Base-by-base conservation (phyloP, 805 yeast species). In the Saccharomycopsis malanga region DNA sequence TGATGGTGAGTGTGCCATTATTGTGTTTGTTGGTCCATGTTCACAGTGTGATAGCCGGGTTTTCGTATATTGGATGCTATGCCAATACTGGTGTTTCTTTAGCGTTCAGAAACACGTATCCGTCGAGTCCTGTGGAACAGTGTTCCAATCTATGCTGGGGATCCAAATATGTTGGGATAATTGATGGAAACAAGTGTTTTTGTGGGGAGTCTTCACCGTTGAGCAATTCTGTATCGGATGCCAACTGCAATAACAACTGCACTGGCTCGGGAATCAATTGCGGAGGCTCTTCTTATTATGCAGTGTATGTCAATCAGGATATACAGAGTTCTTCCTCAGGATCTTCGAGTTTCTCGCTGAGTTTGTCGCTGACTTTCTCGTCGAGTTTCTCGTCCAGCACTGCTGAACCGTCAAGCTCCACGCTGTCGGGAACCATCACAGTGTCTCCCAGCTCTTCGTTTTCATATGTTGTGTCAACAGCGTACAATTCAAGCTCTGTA, bases 81-180 rank as follows among this genome's bases (percentile, higher is more conserved):
- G 46, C 54, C 22, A 39, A 44, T 23, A 50, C 49, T 21, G 54
- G 48, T 7, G 46, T 50, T 14, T 47, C 54, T 6, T 30, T 50
- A 3, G 47, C 35, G 5, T 50, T 47, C 38, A 50, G 44, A 22
- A 50, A 48, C 49, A 46, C 49, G 9, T 48, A 50, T 23, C 49
- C 52, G 4, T 25, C 43, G 10, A 39, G 30, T 17, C 41, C 46
- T 14, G 45, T 48, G 14, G 32, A 27, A 14, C 54, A 47, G 30
- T 50, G 54, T 27, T 30, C 49, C 5, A 20, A 51, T n/a, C 7
- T 47, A 5, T 70, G 75, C 52, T 39, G 60, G 4, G 53, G 50
- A 27, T 65, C 63, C 44, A 62, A 71, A 4, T 70, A 66, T 49
- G 58, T 69, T 37, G 75, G 72, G 30, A 24, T 70, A 25, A 58